Percentiles rank a stretch among this genome's conserved stretches.
Evolutionary conservation across 116 monocot genomes (phyloP).

Genomic region (Trichopus zeylanicus): DNA sequence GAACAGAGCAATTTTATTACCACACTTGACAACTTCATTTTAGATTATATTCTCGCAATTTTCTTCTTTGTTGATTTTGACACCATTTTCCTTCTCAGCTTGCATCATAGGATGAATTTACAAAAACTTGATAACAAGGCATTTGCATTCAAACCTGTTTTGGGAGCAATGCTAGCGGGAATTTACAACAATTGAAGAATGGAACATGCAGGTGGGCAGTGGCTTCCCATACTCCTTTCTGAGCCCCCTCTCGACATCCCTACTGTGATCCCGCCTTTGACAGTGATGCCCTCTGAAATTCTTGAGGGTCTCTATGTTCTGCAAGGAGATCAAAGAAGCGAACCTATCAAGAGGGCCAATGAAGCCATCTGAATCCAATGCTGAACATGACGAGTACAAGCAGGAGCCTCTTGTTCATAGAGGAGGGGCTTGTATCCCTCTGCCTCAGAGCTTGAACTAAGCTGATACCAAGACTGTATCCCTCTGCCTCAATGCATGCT

Average conservation of each 20-base stretch:
- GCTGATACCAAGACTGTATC: conserved; percentile 71
- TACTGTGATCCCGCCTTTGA: conserved; percentile 79
- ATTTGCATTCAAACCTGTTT: conserved; percentile 75
- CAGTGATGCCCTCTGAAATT: conserved; percentile 55
- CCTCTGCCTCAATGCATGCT: conserved; percentile 45
- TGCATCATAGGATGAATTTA: conserved; percentile 57
- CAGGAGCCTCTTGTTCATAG: conserved; percentile 46
- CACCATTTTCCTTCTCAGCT: too few species aligned
- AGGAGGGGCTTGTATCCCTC: conserved; percentile 93
- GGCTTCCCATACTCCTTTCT: conserved; percentile 91
- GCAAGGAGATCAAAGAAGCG: conserved; percentile 78
- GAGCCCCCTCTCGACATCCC: conserved; percentile 92
- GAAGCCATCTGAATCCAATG: conserved; percentile 29
- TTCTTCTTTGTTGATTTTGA: too few species aligned
- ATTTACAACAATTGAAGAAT: conserved; percentile 76
- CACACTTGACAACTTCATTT: too few species aligned
- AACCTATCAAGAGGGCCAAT: conserved; percentile 79
- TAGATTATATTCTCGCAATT: too few species aligned
- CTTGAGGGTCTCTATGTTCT: conserved; percentile 73
- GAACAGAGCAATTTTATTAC: too few species aligned
- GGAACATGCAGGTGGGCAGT: conserved; percentile 90
- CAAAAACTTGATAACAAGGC: conserved; percentile 87
- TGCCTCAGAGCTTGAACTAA: conserved; percentile 55
- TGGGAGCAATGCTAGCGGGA: conserved; percentile 83
- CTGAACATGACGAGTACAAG: conserved; percentile 44